Base-by-base conservation (phyloP, 371 early-diverging fungal species). In the Apophysomyces variabilis region DNA sequence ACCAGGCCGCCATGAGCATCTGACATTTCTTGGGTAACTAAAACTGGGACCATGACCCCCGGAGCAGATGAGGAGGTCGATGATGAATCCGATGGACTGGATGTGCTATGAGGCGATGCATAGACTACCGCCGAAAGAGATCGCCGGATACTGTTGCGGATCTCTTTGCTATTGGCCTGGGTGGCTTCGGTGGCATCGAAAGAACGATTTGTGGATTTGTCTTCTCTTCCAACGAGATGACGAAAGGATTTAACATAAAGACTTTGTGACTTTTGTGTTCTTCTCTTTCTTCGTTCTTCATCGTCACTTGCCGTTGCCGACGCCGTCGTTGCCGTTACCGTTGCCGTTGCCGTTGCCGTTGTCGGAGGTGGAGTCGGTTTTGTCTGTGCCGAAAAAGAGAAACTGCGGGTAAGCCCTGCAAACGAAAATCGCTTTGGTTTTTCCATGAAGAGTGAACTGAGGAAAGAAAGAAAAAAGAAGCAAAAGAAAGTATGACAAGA, bases 101-200 rank as follows among this genome's bases (percentile, higher is more conserved):
- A 38, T 37, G 32, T 13, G 7, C 18, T 57, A 43, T 76, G 76
- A 21, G 80, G 80, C 12, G 77, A 60, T 45, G 80, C 77, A 46
- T 79, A 79, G 44, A 79, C 35, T 5, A 79, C 73, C 0, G 77
- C 75, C 12, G 80, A 76, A 12, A 79, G 59, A 6, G 80, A 79
- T 50, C 77, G 67, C 41, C 75, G 66, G 54, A 79, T 79, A 11
- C 65, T 67, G 37, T 60, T 76, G 47, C 73, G 68, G 37, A 79
- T 61, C 35, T 76, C 76, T 54, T 74, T 76, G 38, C 65, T 57
- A 43, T 78, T 76, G 7, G 46, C 46, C 39, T 78, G 78, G 4
- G 26, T 21, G 3, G 74, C 76, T 61, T 75, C 78, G n/a, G 62
- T 44, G 9, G 69, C 66, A 61, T 78, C 76, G 32, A 66, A 75